Evolutionary conservation across 176 grass and related monocot genomes (phyloP).

Genomic region (Hordeum marinum): DNA sequence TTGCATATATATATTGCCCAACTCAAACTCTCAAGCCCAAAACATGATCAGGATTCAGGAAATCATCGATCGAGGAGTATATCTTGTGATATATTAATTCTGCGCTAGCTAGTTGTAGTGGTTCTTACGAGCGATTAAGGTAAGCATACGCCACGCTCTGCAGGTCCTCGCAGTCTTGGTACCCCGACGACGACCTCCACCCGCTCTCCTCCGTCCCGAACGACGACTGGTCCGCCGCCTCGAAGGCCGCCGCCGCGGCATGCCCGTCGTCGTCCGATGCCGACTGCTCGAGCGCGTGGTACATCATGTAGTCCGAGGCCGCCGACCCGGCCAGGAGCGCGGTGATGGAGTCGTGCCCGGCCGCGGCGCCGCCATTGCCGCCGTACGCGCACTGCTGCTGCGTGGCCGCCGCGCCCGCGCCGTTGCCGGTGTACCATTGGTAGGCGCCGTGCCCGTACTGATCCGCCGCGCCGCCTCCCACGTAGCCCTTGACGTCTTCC

Average conservation of each 20-base stretch:
- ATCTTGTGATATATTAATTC: conserved; percentile 39
- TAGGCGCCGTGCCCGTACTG: conserved; percentile 24
- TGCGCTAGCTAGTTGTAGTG: conserved; percentile 34
- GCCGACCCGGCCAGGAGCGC: conserved; percentile 18
- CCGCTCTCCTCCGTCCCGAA: conserved; percentile 30
- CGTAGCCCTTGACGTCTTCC: conserved; percentile 28
- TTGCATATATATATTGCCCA: conserved; percentile 31
- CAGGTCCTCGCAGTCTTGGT: conserved; percentile 79
- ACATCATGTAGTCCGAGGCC: conserved; percentile 30
- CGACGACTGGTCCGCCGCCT: conserved; percentile 31
- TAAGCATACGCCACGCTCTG: conserved; percentile 71
- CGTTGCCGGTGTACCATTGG: conserved; percentile 25
- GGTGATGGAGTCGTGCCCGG: conserved; percentile 38
- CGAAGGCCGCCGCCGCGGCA: neutral
- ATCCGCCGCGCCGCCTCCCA: neutral
- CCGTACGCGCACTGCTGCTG: conserved; percentile 31
- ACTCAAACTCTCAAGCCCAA: conserved; percentile 24
- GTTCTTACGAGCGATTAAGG: conserved; percentile 63
- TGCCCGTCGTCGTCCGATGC: neutral
- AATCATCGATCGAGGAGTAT: conserved; percentile 20
- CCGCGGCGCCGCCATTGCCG: conserved; percentile 4
- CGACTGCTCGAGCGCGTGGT: conserved; percentile 19
- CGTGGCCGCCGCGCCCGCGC: neutral
- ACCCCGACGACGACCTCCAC: conserved; percentile 57
- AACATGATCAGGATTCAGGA: conserved; percentile 30